Conservation (phyloP, 176 grass and related monocot genomes). For the Rhynchospora tenuis region DNA sequence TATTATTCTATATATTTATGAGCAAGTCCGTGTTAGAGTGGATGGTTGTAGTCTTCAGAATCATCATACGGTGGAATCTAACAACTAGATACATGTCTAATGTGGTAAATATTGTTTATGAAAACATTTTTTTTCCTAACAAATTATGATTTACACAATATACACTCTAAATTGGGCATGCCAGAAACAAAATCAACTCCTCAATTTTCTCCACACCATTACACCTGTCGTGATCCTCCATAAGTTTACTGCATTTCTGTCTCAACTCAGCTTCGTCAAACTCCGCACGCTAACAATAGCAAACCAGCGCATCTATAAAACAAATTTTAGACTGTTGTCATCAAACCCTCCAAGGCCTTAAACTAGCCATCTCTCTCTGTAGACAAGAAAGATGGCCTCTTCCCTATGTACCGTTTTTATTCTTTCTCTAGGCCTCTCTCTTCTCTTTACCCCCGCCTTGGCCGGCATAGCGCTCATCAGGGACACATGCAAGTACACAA, state of each 20-base stretch:
- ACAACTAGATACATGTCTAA: not conserved
- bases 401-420: not conserved
- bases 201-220: not conserved
- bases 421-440: slow-evolving; percentile 31
- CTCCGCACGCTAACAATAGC: slow-evolving; percentile 16
- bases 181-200: not conserved
- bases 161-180: slow-evolving; percentile 9
- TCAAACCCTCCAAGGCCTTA: not conserved
- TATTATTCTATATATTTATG: not conserved
- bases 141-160: not conserved
- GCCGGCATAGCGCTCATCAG: slow-evolving; percentile 12
- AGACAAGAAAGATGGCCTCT: slow-evolving; percentile 12
- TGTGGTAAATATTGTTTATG: too few relatives aligned
- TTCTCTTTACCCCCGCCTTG: slow-evolving; percentile 25
- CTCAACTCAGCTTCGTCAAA: slow-evolving; percentile 1
- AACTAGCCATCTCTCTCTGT: slow-evolving; percentile 12
- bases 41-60: not conserved
- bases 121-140: too few relatives aligned
- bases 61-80: not conserved
- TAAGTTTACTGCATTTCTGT: slow-evolving; percentile 2
- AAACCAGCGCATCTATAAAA: slow-evolving; percentile 13
- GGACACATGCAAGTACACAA: slow-evolving; percentile 52
- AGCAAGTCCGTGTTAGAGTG: not conserved
- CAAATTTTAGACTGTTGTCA: not conserved
- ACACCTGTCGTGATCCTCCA: not conserved